Evolutionary conservation across 768 basidiomycete genomes (phyloP).

Genomic region (Phanerochaete carnosa): DNA sequence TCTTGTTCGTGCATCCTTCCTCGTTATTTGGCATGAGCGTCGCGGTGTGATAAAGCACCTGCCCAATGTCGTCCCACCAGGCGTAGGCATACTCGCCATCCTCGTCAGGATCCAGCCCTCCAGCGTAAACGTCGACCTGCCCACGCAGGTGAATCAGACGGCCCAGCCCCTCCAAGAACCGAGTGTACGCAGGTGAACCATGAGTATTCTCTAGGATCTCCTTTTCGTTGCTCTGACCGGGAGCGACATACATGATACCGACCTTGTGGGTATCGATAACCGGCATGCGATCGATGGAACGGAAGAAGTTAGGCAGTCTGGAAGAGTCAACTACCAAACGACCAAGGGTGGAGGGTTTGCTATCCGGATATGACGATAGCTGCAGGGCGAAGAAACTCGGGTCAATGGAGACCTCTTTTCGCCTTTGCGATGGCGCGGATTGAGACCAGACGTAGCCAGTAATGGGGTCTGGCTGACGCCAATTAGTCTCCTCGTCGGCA

Average conservation of each 20-base stretch:
- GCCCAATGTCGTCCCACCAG: constrained; percentile 98
- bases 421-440: constrained; percentile 81
- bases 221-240: constrained; percentile 78
- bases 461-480: constrained; percentile 61
- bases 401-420: constrained; percentile 82
- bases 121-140: constrained; percentile 89
- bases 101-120: constrained; percentile 84
- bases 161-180: constrained; percentile 89
- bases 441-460: constrained; percentile 89
- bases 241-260: constrained; percentile 93
- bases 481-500: constrained; percentile 13
- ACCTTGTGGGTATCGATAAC: constrained; percentile 98
- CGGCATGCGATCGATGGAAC: constrained; percentile 75
- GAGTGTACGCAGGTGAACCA: constrained; percentile 92
- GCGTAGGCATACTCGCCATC: constrained; percentile 98
- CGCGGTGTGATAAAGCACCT: constrained; percentile 92
- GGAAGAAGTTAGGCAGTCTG: constrained; percentile 54
- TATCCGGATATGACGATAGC: constrained; percentile 69
- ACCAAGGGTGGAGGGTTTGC: constrained; percentile 42
- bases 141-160: constrained; percentile 84
- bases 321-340: constrained; percentile 52
- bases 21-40: constrained; percentile 95
- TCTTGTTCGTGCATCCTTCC: constrained; percentile 78
- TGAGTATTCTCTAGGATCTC: constrained; percentile 89
- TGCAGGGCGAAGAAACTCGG: constrained; percentile 86